A percentile compares a stretch with the other conserved stretches of the same genome.
These are phyloP conservation scores for Monilinia fructicola DNA, from an alignment of 2,329 filamentous ascomycete genomes.

Conservation along the genomic window DNA sequence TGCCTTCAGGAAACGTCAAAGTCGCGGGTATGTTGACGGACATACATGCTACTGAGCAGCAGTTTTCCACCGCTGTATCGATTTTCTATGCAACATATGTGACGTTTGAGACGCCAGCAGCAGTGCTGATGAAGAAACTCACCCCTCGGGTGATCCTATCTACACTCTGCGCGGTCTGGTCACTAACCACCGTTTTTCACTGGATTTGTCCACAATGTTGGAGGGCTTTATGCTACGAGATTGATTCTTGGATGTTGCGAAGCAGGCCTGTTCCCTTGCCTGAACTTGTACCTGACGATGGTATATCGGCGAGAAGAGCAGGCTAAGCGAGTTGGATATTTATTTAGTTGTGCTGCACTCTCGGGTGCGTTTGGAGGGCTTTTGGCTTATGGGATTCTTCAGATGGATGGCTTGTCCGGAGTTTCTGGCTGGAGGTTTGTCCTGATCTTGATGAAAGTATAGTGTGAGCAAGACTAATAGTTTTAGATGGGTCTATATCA, in stretches of 20 bases:
- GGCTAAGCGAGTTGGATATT: slow-evolving; percentile 53
- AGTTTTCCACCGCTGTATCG: slow-evolving; percentile 41
- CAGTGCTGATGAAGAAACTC: slow-evolving; percentile 50
- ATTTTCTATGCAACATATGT: slow-evolving; percentile 55
- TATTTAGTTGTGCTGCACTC: slow-evolving; percentile 54
- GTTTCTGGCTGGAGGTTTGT: slow-evolving; percentile 49
- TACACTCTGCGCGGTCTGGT: slow-evolving; percentile 43
- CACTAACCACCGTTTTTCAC: slow-evolving; percentile 48
- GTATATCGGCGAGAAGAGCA: slow-evolving; percentile 58
- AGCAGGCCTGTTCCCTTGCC: slow-evolving; percentile 50
- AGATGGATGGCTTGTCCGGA: slow-evolving; percentile 48
- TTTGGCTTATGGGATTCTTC: slow-evolving; percentile 51
- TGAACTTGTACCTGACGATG: slow-evolving; percentile 52
- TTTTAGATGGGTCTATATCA: slow-evolving; percentile 47
- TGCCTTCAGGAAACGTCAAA: slow-evolving; percentile 46
- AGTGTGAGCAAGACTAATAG: not conserved
- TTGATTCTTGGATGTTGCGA: slow-evolving; percentile 51
- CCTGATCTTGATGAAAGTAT: slow-evolving; percentile 36
- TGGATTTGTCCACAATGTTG: slow-evolving; percentile 47
- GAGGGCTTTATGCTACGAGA: slow-evolving; percentile 47
- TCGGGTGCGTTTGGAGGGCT: slow-evolving; percentile 53
- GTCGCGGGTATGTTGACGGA: slow-evolving; percentile 31
- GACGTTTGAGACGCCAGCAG: slow-evolving; percentile 49
- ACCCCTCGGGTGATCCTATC: slow-evolving; percentile 46
- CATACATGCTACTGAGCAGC: slow-evolving; percentile 26